A percentile compares a stretch with the other conserved stretches of the same genome.
These are phyloP conservation scores for Epichloe brachyelytri DNA, from an alignment of 2,329 filamentous ascomycete genomes.

Conservation along the genomic window DNA sequence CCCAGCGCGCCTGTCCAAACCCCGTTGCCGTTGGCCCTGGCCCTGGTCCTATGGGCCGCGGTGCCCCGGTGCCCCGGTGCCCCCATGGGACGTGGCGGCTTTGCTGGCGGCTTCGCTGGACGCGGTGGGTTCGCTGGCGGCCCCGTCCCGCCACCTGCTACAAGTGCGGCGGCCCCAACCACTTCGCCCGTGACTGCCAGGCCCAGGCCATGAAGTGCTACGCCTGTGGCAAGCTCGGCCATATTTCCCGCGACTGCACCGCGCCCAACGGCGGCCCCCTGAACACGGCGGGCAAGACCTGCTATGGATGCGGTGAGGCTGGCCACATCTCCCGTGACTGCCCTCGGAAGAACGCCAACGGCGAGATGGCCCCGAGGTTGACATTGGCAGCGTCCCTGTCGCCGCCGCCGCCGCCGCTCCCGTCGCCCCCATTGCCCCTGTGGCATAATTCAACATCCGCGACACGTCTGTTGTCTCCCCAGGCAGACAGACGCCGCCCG, in stretches of 20 bases:
- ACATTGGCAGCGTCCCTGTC: conserved; percentile 24
- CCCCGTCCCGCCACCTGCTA: conserved; percentile 57
- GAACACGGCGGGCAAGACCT: conserved; percentile 94
- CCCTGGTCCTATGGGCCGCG: conserved; percentile 39
- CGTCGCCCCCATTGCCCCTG: conserved; percentile 31
- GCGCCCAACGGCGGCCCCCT: conserved; percentile 91
- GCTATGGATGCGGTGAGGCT: conserved; percentile 92
- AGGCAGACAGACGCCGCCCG: background rate
- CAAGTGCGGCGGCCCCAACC: conserved; percentile 79
- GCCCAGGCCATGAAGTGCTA: conserved; percentile 98
- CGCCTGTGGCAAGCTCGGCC: conserved; percentile 86
- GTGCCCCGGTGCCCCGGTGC: too few species aligned
- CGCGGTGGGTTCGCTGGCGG: conserved; percentile 66
- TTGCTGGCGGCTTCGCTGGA: conserved; percentile 37
- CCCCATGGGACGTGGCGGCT: conserved; percentile 49
- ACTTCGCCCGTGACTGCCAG: conserved; percentile 97
- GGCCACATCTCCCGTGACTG: conserved; percentile 96
- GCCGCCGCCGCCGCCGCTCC: conserved; percentile 26
- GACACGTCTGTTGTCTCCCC: conserved; percentile 8
- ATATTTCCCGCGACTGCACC: conserved; percentile 90
- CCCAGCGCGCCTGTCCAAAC: conserved; percentile 68
- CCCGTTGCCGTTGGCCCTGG: conserved; percentile 35
- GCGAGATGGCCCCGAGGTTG: conserved; percentile 35
- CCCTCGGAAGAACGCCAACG: conserved; percentile 53
- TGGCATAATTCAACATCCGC: conserved; percentile 18